Base-by-base conservation (phyloP, 306 rosid species). In the Glycyrrhiza uralensis region DNA sequence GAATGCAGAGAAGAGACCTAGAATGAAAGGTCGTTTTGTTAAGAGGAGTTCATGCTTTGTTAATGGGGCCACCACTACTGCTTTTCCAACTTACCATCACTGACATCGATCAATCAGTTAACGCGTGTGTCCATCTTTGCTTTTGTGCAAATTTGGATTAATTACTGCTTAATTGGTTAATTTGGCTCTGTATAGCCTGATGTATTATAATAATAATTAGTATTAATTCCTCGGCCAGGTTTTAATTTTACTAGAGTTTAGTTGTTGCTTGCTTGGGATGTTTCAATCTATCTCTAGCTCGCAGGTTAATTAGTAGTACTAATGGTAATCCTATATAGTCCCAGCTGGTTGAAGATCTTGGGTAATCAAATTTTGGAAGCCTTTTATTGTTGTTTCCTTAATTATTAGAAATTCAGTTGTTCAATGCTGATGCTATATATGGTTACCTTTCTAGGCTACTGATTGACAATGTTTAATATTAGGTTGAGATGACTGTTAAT, bases 11-110 rank as follows among this genome's bases (percentile, higher is more conserved):
- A 93, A 89, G 71, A 87, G 98, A 84, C 98, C 98, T 0, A 84
- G 98, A 81, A 86, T 93, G 96, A 93, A 93, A 75, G 98, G 98
- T 35, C 72, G 98, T 5, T 93, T 93, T 47, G 98, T 93, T 1
- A 93, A 93, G 83, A 83, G 96, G 74, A 67, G n/a, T n/a, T n/a
- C 96, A 10, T 54, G 85, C 59, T 58, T 83, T 57, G 73, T 71
- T 73, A 17, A 13, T 20, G 69, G 69, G 38, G 85, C 78, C 22
- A 38, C 54, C 52, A 29, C 41, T 26, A 29, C 41, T 26, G 30
- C 42, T 64, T 73, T 74, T 74, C 62, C 79, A 26, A 26, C 71
- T 56, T 63, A 77, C 38, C 1, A 45, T 39, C 72, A 45, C 74
- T 66, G 61, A 61, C 76, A 49, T 26, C 42, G 60, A 38, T 7